These are phyloP conservation scores for Nigrospora osmanthi DNA, from an alignment of 2,329 filamentous ascomycete species.

Conservation along the genomic window DNA sequence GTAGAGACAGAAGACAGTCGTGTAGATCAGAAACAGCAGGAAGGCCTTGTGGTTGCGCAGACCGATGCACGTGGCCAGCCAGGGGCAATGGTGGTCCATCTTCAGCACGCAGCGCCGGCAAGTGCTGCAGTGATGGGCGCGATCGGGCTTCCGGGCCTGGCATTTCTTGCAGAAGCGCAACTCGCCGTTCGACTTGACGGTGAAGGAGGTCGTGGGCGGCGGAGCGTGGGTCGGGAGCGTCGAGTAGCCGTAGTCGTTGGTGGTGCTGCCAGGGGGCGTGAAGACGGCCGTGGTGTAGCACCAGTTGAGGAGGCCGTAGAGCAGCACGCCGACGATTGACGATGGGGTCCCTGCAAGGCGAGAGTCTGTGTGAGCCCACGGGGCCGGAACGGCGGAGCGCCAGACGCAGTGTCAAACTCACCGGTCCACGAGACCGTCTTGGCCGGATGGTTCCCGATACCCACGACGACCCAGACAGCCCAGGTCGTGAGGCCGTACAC, in stretches of 20 bases:
- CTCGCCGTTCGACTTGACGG: constrained; percentile 85
- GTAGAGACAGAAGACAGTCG: constrained; percentile 76
- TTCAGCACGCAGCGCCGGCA: constrained; percentile 93
- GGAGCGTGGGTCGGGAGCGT: constrained; percentile 69
- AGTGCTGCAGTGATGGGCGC: constrained; percentile 92
- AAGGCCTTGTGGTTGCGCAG: constrained; percentile 95
- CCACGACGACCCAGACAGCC: constrained; percentile 82
- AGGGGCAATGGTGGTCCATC: constrained; percentile 99
- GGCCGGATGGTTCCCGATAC: constrained; percentile 54
- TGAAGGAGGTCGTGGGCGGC: constrained; percentile 62
- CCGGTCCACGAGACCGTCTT: constrained; percentile 47
- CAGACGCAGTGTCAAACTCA: constrained; percentile 22
- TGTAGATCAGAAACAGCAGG: constrained; percentile 84
- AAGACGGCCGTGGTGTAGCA: constrained; percentile 92
- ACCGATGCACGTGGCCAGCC: constrained; percentile 93
- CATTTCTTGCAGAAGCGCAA: constrained; percentile 96
- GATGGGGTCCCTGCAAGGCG: constrained; percentile 38
- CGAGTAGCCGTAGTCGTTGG: constrained; percentile 62
- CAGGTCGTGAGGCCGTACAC: constrained; percentile 88
- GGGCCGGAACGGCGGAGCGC: neutral
- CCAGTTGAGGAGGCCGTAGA: constrained; percentile 77
- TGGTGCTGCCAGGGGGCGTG: constrained; percentile 73
- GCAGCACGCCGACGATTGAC: constrained; percentile 56
- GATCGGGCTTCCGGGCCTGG: constrained; percentile 87
- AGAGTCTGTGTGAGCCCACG: constrained; percentile 4